Base-by-base conservation (phyloP, 257 asterid genomes). In the Parsonsia alboflavescens region DNA sequence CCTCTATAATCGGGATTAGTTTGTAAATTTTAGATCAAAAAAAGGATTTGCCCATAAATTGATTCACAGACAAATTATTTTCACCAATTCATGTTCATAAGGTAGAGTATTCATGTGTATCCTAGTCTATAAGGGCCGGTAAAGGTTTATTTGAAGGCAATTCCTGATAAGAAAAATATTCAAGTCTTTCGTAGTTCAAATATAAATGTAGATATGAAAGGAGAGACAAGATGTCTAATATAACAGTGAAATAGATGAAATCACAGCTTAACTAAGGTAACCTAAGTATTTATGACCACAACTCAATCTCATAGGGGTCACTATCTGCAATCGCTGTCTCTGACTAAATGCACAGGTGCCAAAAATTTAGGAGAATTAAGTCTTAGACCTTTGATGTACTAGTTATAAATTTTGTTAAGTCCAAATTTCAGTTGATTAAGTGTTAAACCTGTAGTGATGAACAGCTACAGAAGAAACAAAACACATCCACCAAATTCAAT, bases 1-100 rank as follows among this genome's bases (percentile, higher is more conserved):
- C 99, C 99, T 95, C 90, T 95, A 77, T 92, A 89, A 78, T 95
- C 97, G 21, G 96, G 98, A 83, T 95, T 95, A 54, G 94, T 96
- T 97, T 93, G 89, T 58, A 83, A 76, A 62, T 33, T 33, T 33
- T 33, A 33, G 39, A 33, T 33, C 39, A 33, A 33, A 33, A n/a
- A 33, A 33, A 22, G 96, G 98, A 83, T 95, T 95, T 50, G 94
- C 97, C 97, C 91, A 89, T 58, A 82, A 76, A 62, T 58, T 75
- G 64, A 61, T 21, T 63, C 45, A 46, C 72, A 53, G 41, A 28
- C 57, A 68, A 65, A 44, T 36, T 57, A 65, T 2, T 44, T 73
- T 12, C 6, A 42, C 70, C 11, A 28, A 49, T 21, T 62, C 72
- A 76, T 69, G 24, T 69, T 74, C 59, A 73, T 16, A 49, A 71